Conservation (phyloP, 768 basidiomycete genomes). For the Dentipellis sp. region DNA sequence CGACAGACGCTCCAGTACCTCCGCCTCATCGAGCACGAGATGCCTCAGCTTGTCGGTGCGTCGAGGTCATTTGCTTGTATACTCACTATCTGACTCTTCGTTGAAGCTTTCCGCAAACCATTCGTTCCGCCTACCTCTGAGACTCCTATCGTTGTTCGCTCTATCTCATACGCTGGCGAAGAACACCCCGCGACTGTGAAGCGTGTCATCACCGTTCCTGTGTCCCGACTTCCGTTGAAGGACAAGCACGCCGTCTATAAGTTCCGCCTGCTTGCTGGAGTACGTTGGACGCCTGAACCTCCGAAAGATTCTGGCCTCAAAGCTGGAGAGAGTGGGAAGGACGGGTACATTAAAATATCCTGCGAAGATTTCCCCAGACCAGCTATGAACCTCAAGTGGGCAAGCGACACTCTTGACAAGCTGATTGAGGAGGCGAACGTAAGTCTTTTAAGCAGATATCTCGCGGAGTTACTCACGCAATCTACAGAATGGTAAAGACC, state of each 20-base stretch:
- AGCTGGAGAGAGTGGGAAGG: conserved; percentile 35
- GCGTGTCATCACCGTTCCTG: conserved; percentile 63
- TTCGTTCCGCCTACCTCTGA: conserved; percentile 57
- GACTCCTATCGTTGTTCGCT: conserved; percentile 61
- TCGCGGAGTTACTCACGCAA: background rate
- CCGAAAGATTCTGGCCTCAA: conserved; percentile 60
- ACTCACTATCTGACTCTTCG: conserved; percentile 1
- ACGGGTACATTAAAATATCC: conserved; percentile 86
- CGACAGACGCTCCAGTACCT: conserved; percentile 69
- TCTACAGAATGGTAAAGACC: conserved; percentile 31
- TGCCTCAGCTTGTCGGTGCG: conserved; percentile 77
- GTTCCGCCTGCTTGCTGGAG: conserved; percentile 81
- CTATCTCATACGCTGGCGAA: conserved; percentile 71
- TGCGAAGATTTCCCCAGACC: conserved; percentile 81
- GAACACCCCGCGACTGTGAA: conserved; percentile 64
- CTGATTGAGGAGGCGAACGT: conserved; percentile 83
- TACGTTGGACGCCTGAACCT: conserved; percentile 73
- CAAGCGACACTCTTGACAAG: conserved; percentile 74
- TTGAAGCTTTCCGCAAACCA: conserved; percentile 68
- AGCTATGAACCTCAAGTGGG: conserved; percentile 91
- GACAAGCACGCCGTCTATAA: conserved; percentile 65
- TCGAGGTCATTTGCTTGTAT: conserved; percentile 8
- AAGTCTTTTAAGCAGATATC: conserved; percentile 23
- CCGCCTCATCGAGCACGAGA: conserved; percentile 81
- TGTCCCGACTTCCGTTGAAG: conserved; percentile 62